Base-by-base conservation (phyloP, 192 early-diverging fungal species). In the Rhizoclosmatium sp. region DNA sequence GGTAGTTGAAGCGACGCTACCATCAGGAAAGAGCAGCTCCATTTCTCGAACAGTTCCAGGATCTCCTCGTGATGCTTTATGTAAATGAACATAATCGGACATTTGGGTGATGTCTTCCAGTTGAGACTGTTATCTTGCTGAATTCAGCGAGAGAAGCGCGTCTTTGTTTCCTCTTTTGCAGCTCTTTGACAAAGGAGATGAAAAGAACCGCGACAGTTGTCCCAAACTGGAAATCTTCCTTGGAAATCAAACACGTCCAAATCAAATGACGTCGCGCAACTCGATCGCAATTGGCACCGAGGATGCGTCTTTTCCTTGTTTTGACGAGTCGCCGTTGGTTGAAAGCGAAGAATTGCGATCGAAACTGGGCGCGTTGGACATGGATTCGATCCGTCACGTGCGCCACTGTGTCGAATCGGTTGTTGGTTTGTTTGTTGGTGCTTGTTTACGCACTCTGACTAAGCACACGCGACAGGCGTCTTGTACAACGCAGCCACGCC, bases 401-500 rank as follows among this genome's bases (percentile, higher is more conserved):
- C 61, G 51, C 4, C 14, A 49, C 64, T 66, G 61, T 40, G 48
- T 76, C 41, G 75, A 76, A 67, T 51, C 62, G 5, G 65, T 46
- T 9, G 62, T 76, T 3, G 23, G 54, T 56, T 56, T 31, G 31
- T 31, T 31, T 31, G 31, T 31, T 31, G 31, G 31, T 31, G 31
- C 31, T 31, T 31, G 31, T 31, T 31, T 31, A 31, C 31, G 31
- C 31, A 31, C 31, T 31, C 31, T 31, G 31, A 31, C 31, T 31
- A 31, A 31, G 31, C 31, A 31, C 31, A 31, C 31, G 31, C 31
- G 31, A 31, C 19, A 56, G 54, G 62, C 48, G 64, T 76, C 2
- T 61, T 76, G 5, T 67, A 76, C 44, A 76, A 76, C 49, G 75
- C 75, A 12, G 61, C 75, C 14, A 54, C 51, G 21, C 75, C 75